Conservation (phyloP, 306 rosid species). For the Begonia masoniana region DNA sequence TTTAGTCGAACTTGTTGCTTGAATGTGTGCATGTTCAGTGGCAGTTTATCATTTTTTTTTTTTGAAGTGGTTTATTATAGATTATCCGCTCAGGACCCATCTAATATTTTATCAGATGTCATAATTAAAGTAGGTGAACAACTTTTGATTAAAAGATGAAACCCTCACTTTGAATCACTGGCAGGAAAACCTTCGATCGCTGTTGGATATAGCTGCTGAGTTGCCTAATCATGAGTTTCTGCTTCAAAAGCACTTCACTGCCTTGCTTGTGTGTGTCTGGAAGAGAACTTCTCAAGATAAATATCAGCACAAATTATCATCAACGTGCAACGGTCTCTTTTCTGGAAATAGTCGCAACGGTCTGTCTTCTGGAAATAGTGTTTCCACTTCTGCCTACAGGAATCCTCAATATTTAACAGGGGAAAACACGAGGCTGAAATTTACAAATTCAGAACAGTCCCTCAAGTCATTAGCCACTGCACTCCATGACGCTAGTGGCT, state of each 20-base stretch:
- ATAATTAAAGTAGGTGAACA: no score
- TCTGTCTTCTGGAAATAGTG: conserved; percentile 31
- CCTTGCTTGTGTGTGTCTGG: conserved; percentile 70
- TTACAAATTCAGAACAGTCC: conserved; percentile 34
- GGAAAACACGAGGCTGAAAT: conserved; percentile 38
- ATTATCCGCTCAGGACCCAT: no score
- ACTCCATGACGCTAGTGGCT: conserved; percentile 30
- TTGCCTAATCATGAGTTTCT: conserved; percentile 67
- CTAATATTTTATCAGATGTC: no score
- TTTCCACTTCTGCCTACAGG: conserved; percentile 33
- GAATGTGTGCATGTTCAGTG: not conserved
- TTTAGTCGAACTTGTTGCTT: not conserved
- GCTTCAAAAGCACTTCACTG: conserved; percentile 82
- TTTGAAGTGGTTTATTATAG: no score
- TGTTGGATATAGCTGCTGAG: conserved; percentile 74
- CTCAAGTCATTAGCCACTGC: conserved; percentile 57
- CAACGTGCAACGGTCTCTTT: conserved; percentile 34
- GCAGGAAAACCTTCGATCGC: conserved; percentile 72
- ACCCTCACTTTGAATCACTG: not conserved
- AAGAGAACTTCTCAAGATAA: conserved; percentile 38
- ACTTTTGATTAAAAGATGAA: no score
- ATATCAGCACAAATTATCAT: conserved; percentile 20
- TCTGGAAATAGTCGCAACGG: no score
- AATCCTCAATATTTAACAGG: conserved; percentile 32
- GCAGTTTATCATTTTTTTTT: not conserved